Conservation (phyloP, 2,329 filamentous ascomycete genomes). For the Arthrobotrys megalospora region DNA sequence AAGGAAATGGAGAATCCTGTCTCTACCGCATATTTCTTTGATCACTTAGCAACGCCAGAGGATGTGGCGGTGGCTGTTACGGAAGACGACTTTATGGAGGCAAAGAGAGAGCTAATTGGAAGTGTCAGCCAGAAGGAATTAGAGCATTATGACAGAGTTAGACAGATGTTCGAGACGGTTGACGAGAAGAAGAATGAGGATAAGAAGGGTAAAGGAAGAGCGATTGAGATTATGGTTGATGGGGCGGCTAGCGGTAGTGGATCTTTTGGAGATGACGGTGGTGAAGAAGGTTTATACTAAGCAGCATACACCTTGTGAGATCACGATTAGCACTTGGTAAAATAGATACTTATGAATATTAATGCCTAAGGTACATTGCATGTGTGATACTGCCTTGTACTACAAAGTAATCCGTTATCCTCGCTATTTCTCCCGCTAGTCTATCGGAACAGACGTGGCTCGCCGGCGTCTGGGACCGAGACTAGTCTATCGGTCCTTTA, state of each 20-base stretch:
- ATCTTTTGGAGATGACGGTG: constrained; percentile 64
- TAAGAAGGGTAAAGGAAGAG: constrained; percentile 67
- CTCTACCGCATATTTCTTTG: constrained; percentile 94
- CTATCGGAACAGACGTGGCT: too few relatives aligned
- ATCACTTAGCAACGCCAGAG: constrained; percentile 85
- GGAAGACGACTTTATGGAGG: constrained; percentile 87
- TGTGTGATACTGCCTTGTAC: background rate
- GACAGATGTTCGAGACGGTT: constrained; percentile 80
- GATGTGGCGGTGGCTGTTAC: constrained; percentile 90
- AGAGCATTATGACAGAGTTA: constrained; percentile 88
- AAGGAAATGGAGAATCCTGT: constrained; percentile 72
- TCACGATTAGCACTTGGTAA: background rate
- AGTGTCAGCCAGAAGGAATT: constrained; percentile 88
- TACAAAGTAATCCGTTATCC: background rate
- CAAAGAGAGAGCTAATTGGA: constrained; percentile 88
- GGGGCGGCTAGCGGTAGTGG: constrained; percentile 61
- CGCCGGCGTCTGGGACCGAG: too few relatives aligned
- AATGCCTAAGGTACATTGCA: background rate
- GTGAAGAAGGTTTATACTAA: constrained; percentile 66
- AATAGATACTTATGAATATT: constrained; percentile 7
- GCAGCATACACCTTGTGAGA: background rate
- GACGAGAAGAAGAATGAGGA: constrained; percentile 65
- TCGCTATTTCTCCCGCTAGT: background rate
- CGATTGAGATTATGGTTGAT: constrained; percentile 66
- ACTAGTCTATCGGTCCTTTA: background rate